Percentiles rank a stretch among this genome's conserved stretches.
Conservation (phyloP, 2,329 filamentous ascomycete species). For the Neonectria ditissima region DNA sequence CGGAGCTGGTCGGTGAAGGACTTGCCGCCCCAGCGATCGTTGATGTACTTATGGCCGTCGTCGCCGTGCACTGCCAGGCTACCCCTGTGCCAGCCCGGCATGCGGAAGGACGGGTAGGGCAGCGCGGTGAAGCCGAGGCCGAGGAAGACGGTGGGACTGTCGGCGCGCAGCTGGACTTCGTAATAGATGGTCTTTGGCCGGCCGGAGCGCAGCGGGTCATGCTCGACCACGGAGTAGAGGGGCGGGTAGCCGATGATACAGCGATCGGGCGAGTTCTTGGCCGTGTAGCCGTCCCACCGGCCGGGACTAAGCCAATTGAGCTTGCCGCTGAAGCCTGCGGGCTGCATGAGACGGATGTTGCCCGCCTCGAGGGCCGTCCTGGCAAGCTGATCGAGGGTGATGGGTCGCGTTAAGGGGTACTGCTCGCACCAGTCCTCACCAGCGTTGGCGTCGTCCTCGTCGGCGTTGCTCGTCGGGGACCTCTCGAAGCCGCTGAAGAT, state of each 20-base stretch:
- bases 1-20: slow-evolving; percentile 74
- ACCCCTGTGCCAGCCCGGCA: slow-evolving; percentile 85
- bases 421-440: slow-evolving; percentile 74
- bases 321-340: slow-evolving; percentile 60
- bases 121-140: slow-evolving; percentile 78
- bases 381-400: slow-evolving; percentile 60
- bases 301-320: slow-evolving; percentile 61
- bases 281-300: slow-evolving; percentile 61
- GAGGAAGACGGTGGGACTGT: slow-evolving; percentile 63
- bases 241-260: slow-evolving; percentile 77
- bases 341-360: slow-evolving; percentile 67
- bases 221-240: slow-evolving; percentile 71
- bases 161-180: slow-evolving; percentile 69
- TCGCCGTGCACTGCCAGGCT: slow-evolving; percentile 83
- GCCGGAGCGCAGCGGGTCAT: slow-evolving; percentile 63
- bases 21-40: slow-evolving; percentile 79
- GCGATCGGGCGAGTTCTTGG: slow-evolving; percentile 65
- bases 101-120: slow-evolving; percentile 81
- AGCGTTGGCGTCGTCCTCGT: slow-evolving; percentile 70
- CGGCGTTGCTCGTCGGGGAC: slow-evolving; percentile 78
- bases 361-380: slow-evolving; percentile 61
- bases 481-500: slow-evolving; percentile 72
- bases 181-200: slow-evolving; percentile 73
- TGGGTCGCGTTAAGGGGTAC: slow-evolving; percentile 69
- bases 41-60: slow-evolving; percentile 81